Evolutionary conservation across 139 green algal genomes (phyloP).

Genomic region (Chlamydomonas schloesseri): DNA sequence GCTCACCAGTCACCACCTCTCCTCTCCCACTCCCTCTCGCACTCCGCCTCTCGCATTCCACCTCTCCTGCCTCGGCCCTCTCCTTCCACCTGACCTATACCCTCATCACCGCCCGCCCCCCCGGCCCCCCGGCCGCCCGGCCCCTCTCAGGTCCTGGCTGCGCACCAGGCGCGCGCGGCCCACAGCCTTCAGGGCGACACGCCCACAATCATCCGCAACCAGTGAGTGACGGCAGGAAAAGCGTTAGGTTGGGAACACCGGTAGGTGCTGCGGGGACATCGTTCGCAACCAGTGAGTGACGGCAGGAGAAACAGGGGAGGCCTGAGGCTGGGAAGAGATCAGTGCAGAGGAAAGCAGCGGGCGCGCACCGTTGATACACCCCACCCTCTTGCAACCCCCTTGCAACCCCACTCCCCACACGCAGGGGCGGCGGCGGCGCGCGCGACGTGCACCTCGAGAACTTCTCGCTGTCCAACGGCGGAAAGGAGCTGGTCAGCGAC

Average conservation of each 20-base stretch:
- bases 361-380: no score
- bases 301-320: no score
- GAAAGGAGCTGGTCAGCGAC: slow-evolving; percentile 71
- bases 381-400: neutral
- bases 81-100: no score
- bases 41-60: no score
- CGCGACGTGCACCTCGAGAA: slow-evolving; percentile 85
- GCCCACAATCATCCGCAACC: slow-evolving; percentile 65
- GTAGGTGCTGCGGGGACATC: slow-evolving; percentile 25
- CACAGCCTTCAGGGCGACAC: slow-evolving; percentile 43
- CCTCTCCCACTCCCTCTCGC: no score
- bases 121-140: neutral
- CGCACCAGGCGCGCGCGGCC: slow-evolving; percentile 37
- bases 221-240: slow-evolving; percentile 6
- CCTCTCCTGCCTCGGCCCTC: no score
- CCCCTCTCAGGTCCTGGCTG: slow-evolving; percentile 8
- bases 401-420: neutral
- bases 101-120: neutral
- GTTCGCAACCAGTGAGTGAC: slow-evolving; percentile 56
- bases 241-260: no score
- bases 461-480: slow-evolving; percentile 87
- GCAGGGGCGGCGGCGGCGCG: slow-evolving; percentile 62
- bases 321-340: no score
- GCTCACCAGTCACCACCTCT: no score
- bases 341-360: no score